Conservation (phyloP, 257 asterid genomes). For the Gentiana dahurica region DNA sequence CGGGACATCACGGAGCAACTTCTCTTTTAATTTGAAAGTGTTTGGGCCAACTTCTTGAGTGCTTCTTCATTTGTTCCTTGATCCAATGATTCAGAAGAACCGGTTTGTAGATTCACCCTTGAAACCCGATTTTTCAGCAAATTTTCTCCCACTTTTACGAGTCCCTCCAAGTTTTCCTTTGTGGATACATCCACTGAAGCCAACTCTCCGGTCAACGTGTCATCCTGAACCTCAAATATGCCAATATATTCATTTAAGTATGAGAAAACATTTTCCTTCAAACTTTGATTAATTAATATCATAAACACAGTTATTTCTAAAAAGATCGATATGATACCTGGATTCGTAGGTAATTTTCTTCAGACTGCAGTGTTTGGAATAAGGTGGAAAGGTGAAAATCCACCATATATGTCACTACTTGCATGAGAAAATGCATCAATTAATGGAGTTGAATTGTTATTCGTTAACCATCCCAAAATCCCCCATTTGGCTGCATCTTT, state of each 20-base stretch:
- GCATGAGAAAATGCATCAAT: constrained; percentile 1
- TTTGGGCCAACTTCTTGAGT: constrained; percentile 14
- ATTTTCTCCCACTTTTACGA: constrained; percentile 23
- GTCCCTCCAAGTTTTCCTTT: constrained; percentile 22
- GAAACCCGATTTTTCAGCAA: constrained; percentile 34
- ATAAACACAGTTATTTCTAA: no score
- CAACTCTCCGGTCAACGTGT: constrained; percentile 20
- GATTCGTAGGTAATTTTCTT: constrained; percentile 34
- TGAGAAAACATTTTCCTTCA: no score
- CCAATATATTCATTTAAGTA: no score
- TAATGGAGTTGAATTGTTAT: constrained; percentile 8
- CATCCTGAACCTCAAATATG: constrained; percentile 26
- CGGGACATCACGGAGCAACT: constrained; percentile 4
- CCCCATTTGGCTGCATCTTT: constrained; percentile 10
- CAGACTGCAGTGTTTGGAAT: constrained; percentile 8
- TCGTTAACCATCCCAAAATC: constrained; percentile 23
- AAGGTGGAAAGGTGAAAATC: constrained; percentile 4
- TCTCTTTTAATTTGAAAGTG: constrained; percentile 12
- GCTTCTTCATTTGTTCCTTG: constrained; percentile 30
- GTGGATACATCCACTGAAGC: constrained; percentile 38
- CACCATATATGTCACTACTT: constrained; percentile 1
- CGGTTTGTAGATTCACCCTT: constrained; percentile 28
- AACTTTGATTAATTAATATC: no score
- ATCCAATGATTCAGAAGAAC: constrained; percentile 14
- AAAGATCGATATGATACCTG: constrained; percentile 16